These are phyloP conservation scores for Saccharomycopsis amapae DNA, from an alignment of 805 yeast genomes.

Conservation along the genomic window DNA sequence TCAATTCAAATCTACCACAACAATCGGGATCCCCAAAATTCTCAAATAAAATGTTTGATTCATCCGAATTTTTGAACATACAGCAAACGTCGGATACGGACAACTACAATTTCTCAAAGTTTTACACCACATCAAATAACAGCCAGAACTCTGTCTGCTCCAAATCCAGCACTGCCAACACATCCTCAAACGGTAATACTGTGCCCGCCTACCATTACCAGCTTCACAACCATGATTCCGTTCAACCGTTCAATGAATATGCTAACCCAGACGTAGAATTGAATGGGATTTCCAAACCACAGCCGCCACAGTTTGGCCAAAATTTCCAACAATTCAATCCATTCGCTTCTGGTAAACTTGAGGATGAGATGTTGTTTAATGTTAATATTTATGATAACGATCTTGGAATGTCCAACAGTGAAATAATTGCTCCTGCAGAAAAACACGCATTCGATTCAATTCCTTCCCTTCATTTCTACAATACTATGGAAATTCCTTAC, in stretches of 20 bases:
- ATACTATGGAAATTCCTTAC: constrained; percentile 14
- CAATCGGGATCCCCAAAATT: not conserved
- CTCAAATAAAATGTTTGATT: not conserved
- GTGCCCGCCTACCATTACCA: too few species aligned
- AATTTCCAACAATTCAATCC: not conserved
- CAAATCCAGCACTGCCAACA: too few species aligned
- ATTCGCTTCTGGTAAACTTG: not conserved
- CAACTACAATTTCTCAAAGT: too few species aligned
- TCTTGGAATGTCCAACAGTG: constrained; percentile 9
- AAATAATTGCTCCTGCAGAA: not conserved
- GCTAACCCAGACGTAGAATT: constrained; percentile 33
- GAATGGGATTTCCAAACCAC: not conserved
- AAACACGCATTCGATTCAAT: constrained; percentile 2
- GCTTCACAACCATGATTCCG: too few species aligned
- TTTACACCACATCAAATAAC: too few species aligned
- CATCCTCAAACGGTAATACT: too few species aligned
- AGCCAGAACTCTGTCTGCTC: too few species aligned
- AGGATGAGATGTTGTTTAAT: constrained; percentile 9
- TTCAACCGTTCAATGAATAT: constrained; percentile 36
- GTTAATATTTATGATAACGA: constrained; percentile 24
- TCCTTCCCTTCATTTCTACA: constrained; percentile 2
- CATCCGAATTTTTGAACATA: not conserved
- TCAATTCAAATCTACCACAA: not conserved
- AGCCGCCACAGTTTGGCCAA: not conserved
- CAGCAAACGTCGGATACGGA: too few species aligned